Percentiles rank a stretch among this genome's conserved stretches.
Conservation (phyloP, 2,329 filamentous ascomycete genomes). For the Penicillium sumatraense region DNA sequence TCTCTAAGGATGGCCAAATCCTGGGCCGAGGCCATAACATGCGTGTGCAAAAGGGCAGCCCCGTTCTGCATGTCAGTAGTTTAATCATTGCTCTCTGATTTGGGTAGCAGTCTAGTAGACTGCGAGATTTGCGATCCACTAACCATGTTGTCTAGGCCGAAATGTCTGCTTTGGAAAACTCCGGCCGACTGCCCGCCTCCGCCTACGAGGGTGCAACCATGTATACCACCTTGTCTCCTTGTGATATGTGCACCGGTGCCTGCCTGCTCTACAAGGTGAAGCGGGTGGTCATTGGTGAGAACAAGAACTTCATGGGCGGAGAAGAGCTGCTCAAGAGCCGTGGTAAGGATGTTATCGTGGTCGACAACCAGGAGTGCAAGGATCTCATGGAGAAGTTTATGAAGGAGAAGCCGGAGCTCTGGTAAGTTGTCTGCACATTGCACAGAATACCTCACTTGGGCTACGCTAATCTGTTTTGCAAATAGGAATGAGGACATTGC, state of each 20-base stretch:
- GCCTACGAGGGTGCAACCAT: constrained; percentile 75
- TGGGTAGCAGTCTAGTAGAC: too few relatives aligned
- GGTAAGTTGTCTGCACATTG: constrained; percentile 54
- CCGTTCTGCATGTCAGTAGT: constrained; percentile 69
- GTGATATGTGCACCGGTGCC: constrained; percentile 81
- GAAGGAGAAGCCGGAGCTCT: constrained; percentile 71
- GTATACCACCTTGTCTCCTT: constrained; percentile 80
- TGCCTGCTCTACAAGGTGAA: constrained; percentile 76
- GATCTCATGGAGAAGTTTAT: constrained; percentile 75
- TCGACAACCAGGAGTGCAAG: constrained; percentile 68
- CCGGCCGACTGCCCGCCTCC: constrained; percentile 71
- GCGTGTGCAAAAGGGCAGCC: constrained; percentile 72
- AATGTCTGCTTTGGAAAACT: constrained; percentile 75
- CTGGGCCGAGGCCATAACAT: constrained; percentile 76
- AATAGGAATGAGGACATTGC: constrained; percentile 65
- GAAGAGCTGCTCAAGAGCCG: constrained; percentile 70
- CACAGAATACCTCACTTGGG: background rate
- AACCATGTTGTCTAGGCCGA: constrained; percentile 65
- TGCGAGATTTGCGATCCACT: background rate
- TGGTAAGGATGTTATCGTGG: constrained; percentile 74
- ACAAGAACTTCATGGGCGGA: constrained; percentile 73
- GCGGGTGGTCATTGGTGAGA: constrained; percentile 77
- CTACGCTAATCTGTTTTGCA: constrained; percentile 1
- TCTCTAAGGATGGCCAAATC: constrained; percentile 71
- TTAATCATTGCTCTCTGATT: too few relatives aligned